Conservation (phyloP, 192 early-diverging fungal species). For the Coemansia sp. region DNA sequence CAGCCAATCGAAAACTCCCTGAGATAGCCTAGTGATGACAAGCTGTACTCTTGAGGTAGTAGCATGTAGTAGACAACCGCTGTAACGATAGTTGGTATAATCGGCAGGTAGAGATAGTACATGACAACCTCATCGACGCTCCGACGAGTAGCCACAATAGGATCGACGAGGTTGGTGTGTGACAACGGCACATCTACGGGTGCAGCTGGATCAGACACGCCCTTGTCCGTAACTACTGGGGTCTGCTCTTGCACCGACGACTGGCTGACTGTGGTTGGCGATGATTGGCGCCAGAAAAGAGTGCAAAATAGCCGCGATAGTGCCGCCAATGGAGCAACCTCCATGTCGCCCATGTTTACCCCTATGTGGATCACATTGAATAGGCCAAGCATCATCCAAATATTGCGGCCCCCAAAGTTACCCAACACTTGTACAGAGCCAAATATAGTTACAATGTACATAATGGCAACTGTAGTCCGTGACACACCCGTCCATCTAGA, state of each 20-base stretch:
- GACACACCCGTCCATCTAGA: neutral
- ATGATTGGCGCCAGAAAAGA: neutral
- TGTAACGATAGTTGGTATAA: neutral
- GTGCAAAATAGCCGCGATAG: neutral
- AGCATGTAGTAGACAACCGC: neutral
- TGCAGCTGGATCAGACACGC: too few relatives aligned
- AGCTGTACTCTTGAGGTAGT: neutral
- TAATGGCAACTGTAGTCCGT: neutral
- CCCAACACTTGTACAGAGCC: neutral
- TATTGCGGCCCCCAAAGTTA: neutral
- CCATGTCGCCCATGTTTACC: neutral
- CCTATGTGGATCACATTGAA: neutral
- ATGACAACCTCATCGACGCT: slow-evolving; percentile 13
- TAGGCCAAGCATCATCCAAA: neutral
- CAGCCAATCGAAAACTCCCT: neutral
- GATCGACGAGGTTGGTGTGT: neutral
- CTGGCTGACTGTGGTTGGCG: too few relatives aligned
- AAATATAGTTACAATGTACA: neutral
- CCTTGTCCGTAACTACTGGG: neutral
- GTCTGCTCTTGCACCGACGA: neutral
- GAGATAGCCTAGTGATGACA: neutral
- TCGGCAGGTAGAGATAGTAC: slow-evolving; percentile 5
- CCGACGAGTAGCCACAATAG: slow-evolving; percentile 1
- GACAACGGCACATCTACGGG: neutral
- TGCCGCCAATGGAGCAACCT: neutral